Percentiles rank a stretch among this genome's conserved stretches.
These are phyloP conservation scores for Candida ipomoeae DNA, from an alignment of 805 yeast species.

Conservation along the genomic window DNA sequence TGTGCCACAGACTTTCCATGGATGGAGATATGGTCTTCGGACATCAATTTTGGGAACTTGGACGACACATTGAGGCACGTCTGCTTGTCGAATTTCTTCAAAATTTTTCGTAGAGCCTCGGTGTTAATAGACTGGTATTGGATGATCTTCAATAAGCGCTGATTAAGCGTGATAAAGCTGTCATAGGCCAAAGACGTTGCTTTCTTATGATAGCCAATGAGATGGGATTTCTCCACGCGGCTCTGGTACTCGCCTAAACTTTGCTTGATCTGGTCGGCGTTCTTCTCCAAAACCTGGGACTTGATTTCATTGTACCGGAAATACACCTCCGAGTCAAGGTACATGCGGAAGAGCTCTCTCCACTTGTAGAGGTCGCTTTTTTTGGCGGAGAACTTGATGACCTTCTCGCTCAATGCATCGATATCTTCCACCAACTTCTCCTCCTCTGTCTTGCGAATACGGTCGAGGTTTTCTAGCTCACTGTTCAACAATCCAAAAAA, in stretches of 20 bases:
- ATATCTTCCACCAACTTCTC: slow-evolving; percentile 40
- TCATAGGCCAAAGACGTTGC: slow-evolving; percentile 43
- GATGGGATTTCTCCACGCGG: slow-evolving; percentile 34
- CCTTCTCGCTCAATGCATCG: slow-evolving; percentile 33
- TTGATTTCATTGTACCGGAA: slow-evolving; percentile 47
- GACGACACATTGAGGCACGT: slow-evolving; percentile 50
- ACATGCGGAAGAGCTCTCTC: slow-evolving; percentile 63
- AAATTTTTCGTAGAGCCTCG: slow-evolving; percentile 61
- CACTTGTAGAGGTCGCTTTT: slow-evolving; percentile 59
- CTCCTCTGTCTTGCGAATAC: slow-evolving; percentile 42
- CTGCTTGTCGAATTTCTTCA: slow-evolving; percentile 73
- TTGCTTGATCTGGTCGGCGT: slow-evolving; percentile 42
- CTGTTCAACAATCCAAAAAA: slow-evolving; percentile 56
- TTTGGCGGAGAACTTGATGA: slow-evolving; percentile 25
- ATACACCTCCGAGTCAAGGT: slow-evolving; percentile 64
- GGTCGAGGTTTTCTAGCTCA: slow-evolving; percentile 49
- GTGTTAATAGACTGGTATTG: slow-evolving; percentile 60
- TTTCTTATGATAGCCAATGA: slow-evolving; percentile 44
- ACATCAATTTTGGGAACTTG: slow-evolving; percentile 43
- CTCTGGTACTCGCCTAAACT: slow-evolving; percentile 40
- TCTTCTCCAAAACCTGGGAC: slow-evolving; percentile 41
- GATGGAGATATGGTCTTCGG: slow-evolving; percentile 40
- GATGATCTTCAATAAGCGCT: slow-evolving; percentile 50
- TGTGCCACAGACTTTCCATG: slow-evolving; percentile 49
- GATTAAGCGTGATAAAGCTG: slow-evolving; percentile 50